phyloP scores from a whole-genome alignment of 257 asterid species.

The Eustoma russellianum region DNA sequence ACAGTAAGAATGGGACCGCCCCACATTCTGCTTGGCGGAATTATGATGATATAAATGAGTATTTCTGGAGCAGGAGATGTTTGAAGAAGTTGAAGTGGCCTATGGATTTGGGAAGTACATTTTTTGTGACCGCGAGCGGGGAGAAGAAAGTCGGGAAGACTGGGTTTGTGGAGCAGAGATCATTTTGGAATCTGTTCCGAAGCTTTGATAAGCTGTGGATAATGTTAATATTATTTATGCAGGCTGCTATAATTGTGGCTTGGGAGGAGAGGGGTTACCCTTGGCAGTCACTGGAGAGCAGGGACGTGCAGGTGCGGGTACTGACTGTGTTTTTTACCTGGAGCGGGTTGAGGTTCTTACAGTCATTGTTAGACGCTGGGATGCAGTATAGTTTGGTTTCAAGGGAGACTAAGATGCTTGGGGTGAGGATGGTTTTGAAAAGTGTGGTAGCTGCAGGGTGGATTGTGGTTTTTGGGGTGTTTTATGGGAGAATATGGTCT shows the following conservation, averaged over 20 bases:
- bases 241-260: constrained; percentile 81
- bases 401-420: constrained; percentile 75
- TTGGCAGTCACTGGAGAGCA: constrained; percentile 61
- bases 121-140: constrained; percentile 61
- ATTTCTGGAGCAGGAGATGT: constrained; percentile 95
- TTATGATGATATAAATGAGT: constrained; percentile 91
- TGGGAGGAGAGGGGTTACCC: constrained; percentile 63
- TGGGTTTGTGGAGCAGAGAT: constrained; percentile 94
- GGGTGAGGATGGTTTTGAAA: constrained; percentile 82
- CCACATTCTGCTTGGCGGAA: constrained; percentile 98
- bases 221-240: constrained; percentile 78
- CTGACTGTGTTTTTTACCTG: constrained; percentile 80
- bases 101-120: constrained; percentile 71
- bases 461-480: constrained; percentile 79
- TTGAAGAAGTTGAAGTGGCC: constrained; percentile 94
- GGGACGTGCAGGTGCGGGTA: constrained; percentile 72
- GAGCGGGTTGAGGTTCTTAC: constrained; percentile 82
- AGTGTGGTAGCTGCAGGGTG: constrained; percentile 68
- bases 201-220: constrained; percentile 97
- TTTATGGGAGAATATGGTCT: constrained; percentile 65
- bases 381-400: constrained; percentile 85
- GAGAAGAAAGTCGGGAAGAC: constrained; percentile 96
- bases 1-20: constrained; percentile 87
- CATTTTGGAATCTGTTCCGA: constrained; percentile 86
- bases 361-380: constrained; percentile 72